Evolutionary conservation across 148 eudicot species (phyloP), one percentile per base, ranked within the genome.

Genomic region (Fagopyrum homotropicum): DNA sequence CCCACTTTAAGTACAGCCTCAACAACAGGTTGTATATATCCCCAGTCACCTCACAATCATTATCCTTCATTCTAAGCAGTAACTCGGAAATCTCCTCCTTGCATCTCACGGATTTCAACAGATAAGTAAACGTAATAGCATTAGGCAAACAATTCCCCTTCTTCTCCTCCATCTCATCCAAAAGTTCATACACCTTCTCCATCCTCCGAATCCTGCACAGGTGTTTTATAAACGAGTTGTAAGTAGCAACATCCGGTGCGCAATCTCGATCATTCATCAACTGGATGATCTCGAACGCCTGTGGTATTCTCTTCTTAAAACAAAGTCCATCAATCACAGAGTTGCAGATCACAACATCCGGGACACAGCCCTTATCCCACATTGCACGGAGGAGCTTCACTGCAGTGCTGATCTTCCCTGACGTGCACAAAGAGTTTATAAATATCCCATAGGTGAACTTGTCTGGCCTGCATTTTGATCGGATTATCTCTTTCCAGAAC

Each of bases 271-370:
- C 90, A 11, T 80, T 81, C 98, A 91, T 91, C 61, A 86, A 85
- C 10, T 44, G 6, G 45, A 89, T 79, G 45, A 93, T 83, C 43
- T 66, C 82, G 51, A 91, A 80, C 2, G 97, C 94, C 73, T 88
- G 87, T 1, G 92, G 90, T 52, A 93, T 86, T 80, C 89, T 80
- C 60, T 88, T 89, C 89, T 93, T 89, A 81, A 89, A 88, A 84
- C 98, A 91, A 59, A 91, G 72, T 72, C 92, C 97, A 46, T 93
- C 91, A 17, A 93, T 91, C 49, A 93, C 80, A 47, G 76, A 81
- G 55, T 88, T 93, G 71, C 94, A 91, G 4, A 91, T 90, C 0
- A 86, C 81, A 14, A 82, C 87, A 76, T 91, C 98, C 0, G 97
- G 97, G 40, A 69, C 57, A 46, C 91, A 88, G 43, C 89, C 89